Conservation (phyloP, 352 stramenopile species). For the Globisporangium radiosum region DNA sequence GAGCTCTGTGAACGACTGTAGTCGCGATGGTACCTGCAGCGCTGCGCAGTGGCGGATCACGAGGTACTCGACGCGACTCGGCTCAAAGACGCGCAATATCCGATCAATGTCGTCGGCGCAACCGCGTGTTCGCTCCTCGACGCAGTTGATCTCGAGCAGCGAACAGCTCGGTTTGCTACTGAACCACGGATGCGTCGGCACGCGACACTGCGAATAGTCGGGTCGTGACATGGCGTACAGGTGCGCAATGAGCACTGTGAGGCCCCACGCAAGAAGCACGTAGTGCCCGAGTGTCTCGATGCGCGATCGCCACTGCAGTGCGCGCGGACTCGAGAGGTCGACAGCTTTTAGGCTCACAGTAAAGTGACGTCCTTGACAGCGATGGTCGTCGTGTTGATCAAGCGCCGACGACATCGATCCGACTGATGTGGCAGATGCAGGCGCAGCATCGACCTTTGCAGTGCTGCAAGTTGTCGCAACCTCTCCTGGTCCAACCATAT, state of each 20-base stretch:
- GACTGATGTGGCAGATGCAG: too few species aligned
- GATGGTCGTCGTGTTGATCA: too few species aligned
- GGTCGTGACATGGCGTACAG: slow-evolving; percentile 10
- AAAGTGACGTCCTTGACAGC: too few species aligned
- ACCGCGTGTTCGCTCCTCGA: slow-evolving; percentile 4
- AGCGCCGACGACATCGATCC: too few species aligned
- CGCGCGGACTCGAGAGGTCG: too few species aligned
- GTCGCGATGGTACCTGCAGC: slow-evolving; percentile 11
- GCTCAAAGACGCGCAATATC: slow-evolving; percentile 11
- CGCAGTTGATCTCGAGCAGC: slow-evolving; percentile 23
- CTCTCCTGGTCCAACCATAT: not conserved
- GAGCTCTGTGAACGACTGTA: slow-evolving; percentile 14
- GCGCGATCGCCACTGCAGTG: too few species aligned
- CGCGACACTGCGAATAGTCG: slow-evolving; percentile 10
- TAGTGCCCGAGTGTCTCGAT: slow-evolving; percentile 11
- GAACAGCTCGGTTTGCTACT: slow-evolving; percentile 14
- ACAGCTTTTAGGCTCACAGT: too few species aligned
- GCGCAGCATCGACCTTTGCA: too few species aligned
- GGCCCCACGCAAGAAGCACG: slow-evolving; percentile 16
- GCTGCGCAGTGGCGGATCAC: slow-evolving; percentile 21
- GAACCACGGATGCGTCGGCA: slow-evolving; percentile 24
- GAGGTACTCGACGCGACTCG: slow-evolving; percentile 13
- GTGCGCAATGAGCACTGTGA: slow-evolving; percentile 13
- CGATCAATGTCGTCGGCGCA: slow-evolving; percentile 13
- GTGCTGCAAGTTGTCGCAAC: too few species aligned